Evolutionary conservation across 306 rosid species (phyloP).

Genomic region (Quercus gilva): DNA sequence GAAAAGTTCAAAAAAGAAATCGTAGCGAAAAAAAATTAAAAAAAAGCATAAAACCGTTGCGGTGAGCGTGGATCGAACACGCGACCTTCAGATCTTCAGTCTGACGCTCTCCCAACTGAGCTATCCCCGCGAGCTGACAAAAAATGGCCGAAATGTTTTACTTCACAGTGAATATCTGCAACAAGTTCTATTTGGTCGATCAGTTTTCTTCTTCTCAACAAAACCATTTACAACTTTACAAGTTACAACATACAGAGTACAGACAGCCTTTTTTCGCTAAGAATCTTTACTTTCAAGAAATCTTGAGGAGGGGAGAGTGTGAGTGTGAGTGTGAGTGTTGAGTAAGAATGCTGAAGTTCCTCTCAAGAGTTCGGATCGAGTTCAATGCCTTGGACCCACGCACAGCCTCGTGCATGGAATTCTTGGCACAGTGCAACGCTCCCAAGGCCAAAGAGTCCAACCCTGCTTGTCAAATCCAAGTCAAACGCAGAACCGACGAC

Average conservation of each 20-base stretch:
- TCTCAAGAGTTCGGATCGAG: conserved; percentile 77
- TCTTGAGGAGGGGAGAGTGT: not conserved
- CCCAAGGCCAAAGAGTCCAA: conserved; percentile 84
- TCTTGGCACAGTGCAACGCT: conserved; percentile 90
- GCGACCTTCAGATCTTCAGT: conserved; percentile 6
- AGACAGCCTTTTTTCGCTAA: not conserved
- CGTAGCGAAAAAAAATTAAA: not conserved
- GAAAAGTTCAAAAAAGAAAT: not conserved
- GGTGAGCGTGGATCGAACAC: conserved; percentile 10
- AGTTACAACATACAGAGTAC: too few species aligned
- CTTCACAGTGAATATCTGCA: too few species aligned
- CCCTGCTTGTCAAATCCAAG: conserved; percentile 72
- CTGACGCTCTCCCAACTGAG: conserved; percentile 8
- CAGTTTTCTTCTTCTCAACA: too few species aligned
- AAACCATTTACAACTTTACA: too few species aligned
- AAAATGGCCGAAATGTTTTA: too few species aligned
- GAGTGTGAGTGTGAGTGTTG: not conserved
- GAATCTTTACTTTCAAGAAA: not conserved
- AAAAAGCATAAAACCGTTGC: not conserved
- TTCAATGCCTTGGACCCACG: conserved; percentile 93
- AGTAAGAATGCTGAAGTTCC: conserved; percentile 66
- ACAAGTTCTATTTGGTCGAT: too few species aligned
- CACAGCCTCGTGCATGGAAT: conserved; percentile 86
- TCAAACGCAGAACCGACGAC: conserved; percentile 80
- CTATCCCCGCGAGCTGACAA: not conserved